Evolutionary conservation across 1,284 basidiomycete genomes (phyloP), one percentile per base, ranked within the genome.

Genomic region (Rhodotorula glutinis): DNA sequence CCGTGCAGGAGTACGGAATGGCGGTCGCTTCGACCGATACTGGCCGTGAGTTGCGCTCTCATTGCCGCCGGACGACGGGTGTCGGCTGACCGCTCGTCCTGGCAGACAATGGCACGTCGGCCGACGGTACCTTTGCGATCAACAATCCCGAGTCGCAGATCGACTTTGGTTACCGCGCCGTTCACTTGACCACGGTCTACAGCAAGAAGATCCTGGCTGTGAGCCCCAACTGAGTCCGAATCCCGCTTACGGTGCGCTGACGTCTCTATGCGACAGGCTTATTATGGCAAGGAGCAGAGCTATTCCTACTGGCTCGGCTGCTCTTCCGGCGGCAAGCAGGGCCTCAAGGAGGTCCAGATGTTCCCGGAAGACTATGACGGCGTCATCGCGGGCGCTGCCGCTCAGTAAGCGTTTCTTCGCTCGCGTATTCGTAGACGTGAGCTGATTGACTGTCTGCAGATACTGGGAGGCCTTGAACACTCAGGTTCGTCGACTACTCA

Each of bases 301-400:
- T 49, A 54, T 11, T 53, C 66, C 21, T 73, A 73, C 59, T 74
- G 71, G 71, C 30, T 67, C 53, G 73, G 73, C 3, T 75, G 74
- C 67, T 75, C 74, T 4, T 62, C 56, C 2, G 74, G 74, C 29
- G 74, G 74, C 33, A 74, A 73, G 59, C 74, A 75, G 53, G 74
- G 73, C 8, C 40, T 70, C 3, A 66, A 64, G 55, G 52, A 54
- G 43, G 43, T 70, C 2, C 66, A 69, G 58, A 19, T 17, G 2
- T 67, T 65, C 67, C 73, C 72, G 0, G 57, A 71, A 3, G 66
- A 72, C 56, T 76, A 73, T 49, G 75, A 76, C 56, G 75, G 70
- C 9, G 60, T 72, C 21, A 43, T 74, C 30, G 71, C 71, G 21
- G 77, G 73, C 19, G 56, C 75, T 23, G 65, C 66, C 46, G 74